phyloP scores from a whole-genome alignment of 192 early-diverging fungal species.

The Coemansia sp. region DNA sequence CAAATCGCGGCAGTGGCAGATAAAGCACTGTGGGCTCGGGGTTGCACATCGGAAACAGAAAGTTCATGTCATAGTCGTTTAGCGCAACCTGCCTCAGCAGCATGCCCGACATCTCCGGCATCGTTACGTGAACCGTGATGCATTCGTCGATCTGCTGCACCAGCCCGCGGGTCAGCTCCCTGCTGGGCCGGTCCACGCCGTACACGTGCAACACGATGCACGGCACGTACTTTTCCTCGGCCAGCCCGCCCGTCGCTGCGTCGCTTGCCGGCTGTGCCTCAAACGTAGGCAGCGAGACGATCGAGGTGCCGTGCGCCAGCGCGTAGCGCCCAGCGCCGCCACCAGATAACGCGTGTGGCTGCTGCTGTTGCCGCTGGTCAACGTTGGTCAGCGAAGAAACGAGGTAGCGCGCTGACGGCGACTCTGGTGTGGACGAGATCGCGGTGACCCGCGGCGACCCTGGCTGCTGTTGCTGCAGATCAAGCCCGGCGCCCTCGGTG shows the following conservation, averaged over 20 bases:
- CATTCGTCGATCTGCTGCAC: slow-evolving; percentile 48
- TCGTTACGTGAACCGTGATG: slow-evolving; percentile 40
- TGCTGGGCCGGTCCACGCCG: slow-evolving; percentile 44
- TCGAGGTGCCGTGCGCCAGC: neutral
- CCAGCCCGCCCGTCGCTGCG: neutral
- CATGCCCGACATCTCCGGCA: slow-evolving; percentile 51
- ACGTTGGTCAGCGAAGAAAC: slow-evolving; percentile 35
- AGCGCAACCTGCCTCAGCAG: slow-evolving; percentile 40
- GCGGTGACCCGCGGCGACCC: neutral
- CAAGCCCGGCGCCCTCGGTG: slow-evolving; percentile 7
- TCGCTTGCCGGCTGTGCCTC: neutral
- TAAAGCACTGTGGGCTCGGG: slow-evolving; percentile 50
- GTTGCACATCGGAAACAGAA: slow-evolving; percentile 50
- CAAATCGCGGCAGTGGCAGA: slow-evolving; percentile 50
- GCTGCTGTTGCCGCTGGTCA: slow-evolving; percentile 16
- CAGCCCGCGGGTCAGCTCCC: slow-evolving; percentile 41
- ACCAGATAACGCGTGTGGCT: neutral
- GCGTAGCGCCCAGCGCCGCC: neutral
- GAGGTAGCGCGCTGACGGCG: slow-evolving; percentile 26
- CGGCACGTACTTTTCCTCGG: slow-evolving; percentile 28
- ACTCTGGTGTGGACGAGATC: slow-evolving; percentile 25
- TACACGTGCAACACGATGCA: slow-evolving; percentile 42
- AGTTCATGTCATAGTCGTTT: slow-evolving; percentile 47
- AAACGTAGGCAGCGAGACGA: slow-evolving; percentile 1
- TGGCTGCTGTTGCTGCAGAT: slow-evolving; percentile 11